Evolutionary conservation across 2,329 filamentous ascomycete genomes (phyloP).

Genomic region (Pseudogymnoascus destructans): DNA sequence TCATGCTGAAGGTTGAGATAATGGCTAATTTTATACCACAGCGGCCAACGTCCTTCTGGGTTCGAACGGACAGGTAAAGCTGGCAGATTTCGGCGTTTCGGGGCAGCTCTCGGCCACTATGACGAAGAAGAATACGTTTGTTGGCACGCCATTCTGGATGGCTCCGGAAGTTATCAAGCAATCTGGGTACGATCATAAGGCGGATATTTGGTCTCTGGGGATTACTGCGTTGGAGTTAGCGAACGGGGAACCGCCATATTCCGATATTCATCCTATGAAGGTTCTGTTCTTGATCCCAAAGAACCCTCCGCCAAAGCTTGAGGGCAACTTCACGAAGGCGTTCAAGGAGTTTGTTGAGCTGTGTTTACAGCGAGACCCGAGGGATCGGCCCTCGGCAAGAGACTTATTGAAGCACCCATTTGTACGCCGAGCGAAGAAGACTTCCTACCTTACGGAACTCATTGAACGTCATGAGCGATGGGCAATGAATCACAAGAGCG

Average conservation of each 20-base stretch:
- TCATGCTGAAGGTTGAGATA: neutral
- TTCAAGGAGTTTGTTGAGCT: conserved; percentile 78
- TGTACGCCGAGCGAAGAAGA: conserved; percentile 82
- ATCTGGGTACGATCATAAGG: conserved; percentile 94
- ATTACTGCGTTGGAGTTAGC: conserved; percentile 90
- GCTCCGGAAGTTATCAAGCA: conserved; percentile 98
- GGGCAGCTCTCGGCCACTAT: conserved; percentile 94
- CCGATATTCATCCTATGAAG: conserved; percentile 97
- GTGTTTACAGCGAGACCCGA: conserved; percentile 79
- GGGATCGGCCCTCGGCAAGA: conserved; percentile 72
- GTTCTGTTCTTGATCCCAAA: conserved; percentile 94
- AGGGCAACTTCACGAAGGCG: conserved; percentile 66
- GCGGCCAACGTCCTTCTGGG: conserved; percentile 87
- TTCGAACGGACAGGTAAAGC: conserved; percentile 86
- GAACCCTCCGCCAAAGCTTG: conserved; percentile 70
- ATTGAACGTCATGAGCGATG: conserved; percentile 85
- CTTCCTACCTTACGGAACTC: conserved; percentile 88
- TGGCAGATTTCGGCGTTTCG: conserved; percentile 94
- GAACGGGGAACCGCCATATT: conserved; percentile 84
- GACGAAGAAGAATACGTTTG: conserved; percentile 99
- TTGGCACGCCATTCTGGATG: conserved; percentile 99
- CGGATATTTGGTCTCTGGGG: conserved; percentile 92
- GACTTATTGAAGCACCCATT: conserved; percentile 85
- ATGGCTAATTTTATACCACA: conserved; percentile 26
- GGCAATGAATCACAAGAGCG: conserved; percentile 66